A percentile compares a stretch with the other conserved stretches of the same genome.
These are phyloP conservation scores for Aegle marmelos DNA, from an alignment of 345 rosid species.

Conservation along the genomic window DNA sequence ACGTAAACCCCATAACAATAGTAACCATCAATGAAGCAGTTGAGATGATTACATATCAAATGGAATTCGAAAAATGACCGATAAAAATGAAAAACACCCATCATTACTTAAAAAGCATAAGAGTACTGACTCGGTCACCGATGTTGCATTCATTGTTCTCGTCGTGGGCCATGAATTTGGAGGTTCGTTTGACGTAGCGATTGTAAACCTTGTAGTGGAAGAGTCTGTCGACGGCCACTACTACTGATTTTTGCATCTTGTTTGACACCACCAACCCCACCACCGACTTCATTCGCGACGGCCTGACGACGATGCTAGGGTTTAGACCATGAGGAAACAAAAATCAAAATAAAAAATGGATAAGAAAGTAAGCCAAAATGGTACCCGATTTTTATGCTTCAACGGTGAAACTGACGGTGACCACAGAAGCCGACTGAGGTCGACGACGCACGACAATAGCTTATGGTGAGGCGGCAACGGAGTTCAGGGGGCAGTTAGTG, in stretches of 20 bases:
- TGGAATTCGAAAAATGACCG: no score
- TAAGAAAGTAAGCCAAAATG: no score
- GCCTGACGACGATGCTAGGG: neutral
- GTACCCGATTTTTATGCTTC: no score
- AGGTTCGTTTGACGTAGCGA: constrained; percentile 86
- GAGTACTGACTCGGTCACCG: constrained; percentile 62
- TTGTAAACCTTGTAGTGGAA: constrained; percentile 77
- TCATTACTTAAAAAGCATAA: neutral
- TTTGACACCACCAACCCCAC: constrained; percentile 68
- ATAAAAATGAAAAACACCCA: no score
- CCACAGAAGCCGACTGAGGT: no score
- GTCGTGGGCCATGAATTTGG: constrained; percentile 97
- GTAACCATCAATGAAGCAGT: neutral
- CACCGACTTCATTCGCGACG: constrained; percentile 36
- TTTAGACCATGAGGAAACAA: neutral
- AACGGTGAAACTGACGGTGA: no score
- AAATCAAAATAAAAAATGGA: no score
- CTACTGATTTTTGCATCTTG: constrained; percentile 82
- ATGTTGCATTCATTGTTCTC: constrained; percentile 70
- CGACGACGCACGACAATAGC: no score
- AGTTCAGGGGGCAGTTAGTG: no score
- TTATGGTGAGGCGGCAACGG: no score
- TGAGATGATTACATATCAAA: no score
- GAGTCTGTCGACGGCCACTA: constrained; percentile 79
- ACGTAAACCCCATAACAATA: neutral